Percentiles rank a stretch among this genome's conserved stretches.
phyloP scores from a whole-genome alignment of 441 rosid genomes.

The Biscutella laevigata region DNA sequence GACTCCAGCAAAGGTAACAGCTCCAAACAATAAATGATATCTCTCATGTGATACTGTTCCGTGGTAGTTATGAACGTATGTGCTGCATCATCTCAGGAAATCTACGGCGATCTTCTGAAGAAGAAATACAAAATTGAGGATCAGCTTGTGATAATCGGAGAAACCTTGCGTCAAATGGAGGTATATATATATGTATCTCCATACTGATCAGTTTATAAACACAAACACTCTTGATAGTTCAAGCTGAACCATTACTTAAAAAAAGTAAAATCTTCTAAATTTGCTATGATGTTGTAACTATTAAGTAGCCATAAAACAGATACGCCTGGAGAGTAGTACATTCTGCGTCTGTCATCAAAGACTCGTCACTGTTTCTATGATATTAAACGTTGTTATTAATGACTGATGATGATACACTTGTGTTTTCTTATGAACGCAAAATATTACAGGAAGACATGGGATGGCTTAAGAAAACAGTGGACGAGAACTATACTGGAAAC shows the following conservation, averaged over 20 bases:
- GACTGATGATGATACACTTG: constrained; percentile 9
- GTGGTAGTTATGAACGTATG: not conserved
- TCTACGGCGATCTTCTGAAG: constrained; percentile 42
- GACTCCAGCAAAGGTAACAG: constrained; percentile 48
- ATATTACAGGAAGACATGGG: constrained; percentile 45
- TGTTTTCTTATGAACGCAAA: constrained; percentile 2
- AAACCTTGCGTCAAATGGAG: constrained; percentile 46
- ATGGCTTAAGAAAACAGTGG: constrained; percentile 33
- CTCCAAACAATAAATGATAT: not conserved
- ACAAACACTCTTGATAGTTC: not conserved
- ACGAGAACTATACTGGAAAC: constrained; percentile 33
- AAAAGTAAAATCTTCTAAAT: not conserved
- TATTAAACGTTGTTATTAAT: no score
- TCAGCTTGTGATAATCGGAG: constrained; percentile 44
- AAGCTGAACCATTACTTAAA: not conserved
- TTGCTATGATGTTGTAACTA: not conserved
- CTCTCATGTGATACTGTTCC: not conserved
- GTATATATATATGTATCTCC: constrained; percentile 35
- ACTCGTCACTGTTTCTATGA: no score
- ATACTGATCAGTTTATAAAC: not conserved
- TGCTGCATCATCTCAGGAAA: constrained; percentile 36
- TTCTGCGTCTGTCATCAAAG: no score
- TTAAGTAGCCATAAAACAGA: not conserved
- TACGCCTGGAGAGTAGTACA: not conserved
- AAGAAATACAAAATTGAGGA: constrained; percentile 54